phyloP scores from a whole-genome alignment of 1,284 basidiomycete genomes.

The Takashimella koratensis region DNA sequence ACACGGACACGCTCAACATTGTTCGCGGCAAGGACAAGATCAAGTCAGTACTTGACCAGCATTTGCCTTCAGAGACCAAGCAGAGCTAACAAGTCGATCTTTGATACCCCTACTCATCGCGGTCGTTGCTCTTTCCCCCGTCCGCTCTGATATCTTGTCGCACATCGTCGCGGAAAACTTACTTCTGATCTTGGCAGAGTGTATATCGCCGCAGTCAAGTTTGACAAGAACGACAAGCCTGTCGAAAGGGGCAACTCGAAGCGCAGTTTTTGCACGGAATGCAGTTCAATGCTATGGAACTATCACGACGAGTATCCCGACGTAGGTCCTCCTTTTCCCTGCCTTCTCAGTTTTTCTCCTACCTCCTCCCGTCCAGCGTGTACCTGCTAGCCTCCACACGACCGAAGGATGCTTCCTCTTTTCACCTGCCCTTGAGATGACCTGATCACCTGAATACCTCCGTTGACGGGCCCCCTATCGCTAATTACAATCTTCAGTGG shows the following conservation, averaged over 20 bases:
- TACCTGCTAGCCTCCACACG: no score
- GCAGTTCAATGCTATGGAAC: constrained; percentile 47
- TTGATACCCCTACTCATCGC: background rate
- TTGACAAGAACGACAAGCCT: constrained; percentile 39
- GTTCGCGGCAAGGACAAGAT: constrained; percentile 43
- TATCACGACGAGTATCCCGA: constrained; percentile 44
- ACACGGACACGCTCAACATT: constrained; percentile 42
- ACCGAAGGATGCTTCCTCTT: no score
- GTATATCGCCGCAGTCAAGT: constrained; percentile 35
- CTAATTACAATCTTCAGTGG: no score
- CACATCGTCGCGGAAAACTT: background rate
- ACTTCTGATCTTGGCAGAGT: constrained; percentile 23
- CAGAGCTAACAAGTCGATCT: background rate
- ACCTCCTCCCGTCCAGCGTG: no score
- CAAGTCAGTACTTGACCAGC: constrained; percentile 44
- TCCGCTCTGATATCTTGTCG: no score
- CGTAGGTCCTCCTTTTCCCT: no score
- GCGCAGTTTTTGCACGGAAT: constrained; percentile 42
- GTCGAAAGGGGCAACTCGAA: constrained; percentile 28
- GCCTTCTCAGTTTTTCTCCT: no score
- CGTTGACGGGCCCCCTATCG: no score
- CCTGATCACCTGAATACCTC: no score
- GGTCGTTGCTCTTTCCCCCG: background rate
- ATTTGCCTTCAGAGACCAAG: background rate
- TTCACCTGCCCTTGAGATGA: no score